These are phyloP conservation scores for Wickerhamomyces chaumierensis DNA, from an alignment of 805 yeast species.

Conservation along the genomic window DNA sequence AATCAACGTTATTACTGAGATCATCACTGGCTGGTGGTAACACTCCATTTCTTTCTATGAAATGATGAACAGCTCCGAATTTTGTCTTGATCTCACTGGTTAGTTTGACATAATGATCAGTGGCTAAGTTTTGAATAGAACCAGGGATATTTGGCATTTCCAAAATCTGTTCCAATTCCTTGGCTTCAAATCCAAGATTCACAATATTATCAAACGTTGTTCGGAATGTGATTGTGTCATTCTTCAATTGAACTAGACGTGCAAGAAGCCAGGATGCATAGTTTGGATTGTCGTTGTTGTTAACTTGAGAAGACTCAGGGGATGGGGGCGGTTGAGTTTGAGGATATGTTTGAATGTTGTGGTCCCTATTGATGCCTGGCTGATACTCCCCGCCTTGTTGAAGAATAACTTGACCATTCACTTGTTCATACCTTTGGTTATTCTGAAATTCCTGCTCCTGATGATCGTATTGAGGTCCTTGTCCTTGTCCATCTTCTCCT, in stretches of 20 bases:
- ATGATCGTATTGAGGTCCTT: too few relatives aligned
- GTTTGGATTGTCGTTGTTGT: too few relatives aligned
- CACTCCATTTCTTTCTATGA: background rate
- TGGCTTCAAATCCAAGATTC: background rate
- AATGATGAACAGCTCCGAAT: background rate
- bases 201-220: background rate
- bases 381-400: too few relatives aligned
- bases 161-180: background rate
- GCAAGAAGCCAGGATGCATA: background rate
- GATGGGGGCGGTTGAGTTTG: too few relatives aligned
- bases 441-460: too few relatives aligned
- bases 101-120: background rate
- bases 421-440: too few relatives aligned
- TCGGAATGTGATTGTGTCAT: background rate
- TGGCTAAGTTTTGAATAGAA: background rate
- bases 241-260: conserved; percentile 1
- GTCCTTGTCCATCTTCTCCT: too few relatives aligned
- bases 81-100: conserved; percentile 1
- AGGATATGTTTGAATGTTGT: too few relatives aligned
- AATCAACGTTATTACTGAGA: too few relatives aligned
- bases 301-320: too few relatives aligned
- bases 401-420: too few relatives aligned
- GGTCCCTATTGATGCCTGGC: too few relatives aligned
- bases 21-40: background rate
- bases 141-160: background rate